phyloP scores from a whole-genome alignment of 2,329 filamentous ascomycete species.

The Lachnellula subtilissima region DNA sequence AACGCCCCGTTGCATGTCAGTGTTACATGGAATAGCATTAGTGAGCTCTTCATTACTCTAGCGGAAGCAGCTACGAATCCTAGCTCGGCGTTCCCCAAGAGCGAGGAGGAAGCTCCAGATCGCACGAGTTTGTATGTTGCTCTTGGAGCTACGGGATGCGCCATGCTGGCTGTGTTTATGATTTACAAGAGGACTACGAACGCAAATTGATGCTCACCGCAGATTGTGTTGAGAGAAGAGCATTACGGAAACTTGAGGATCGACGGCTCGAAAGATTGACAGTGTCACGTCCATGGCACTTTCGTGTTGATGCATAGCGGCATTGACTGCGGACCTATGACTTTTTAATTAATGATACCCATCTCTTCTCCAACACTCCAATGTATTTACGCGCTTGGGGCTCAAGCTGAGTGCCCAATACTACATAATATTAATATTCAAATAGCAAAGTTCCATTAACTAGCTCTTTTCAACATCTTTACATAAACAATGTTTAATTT shows the following conservation, averaged over 20 bases:
- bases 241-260: neutral
- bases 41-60: conserved; percentile 85
- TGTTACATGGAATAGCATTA: conserved; percentile 89
- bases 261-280: neutral
- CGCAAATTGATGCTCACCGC: conserved; percentile 18
- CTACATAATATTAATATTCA: neutral
- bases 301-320: neutral
- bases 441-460: neutral
- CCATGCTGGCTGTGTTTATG: conserved; percentile 58
- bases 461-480: neutral
- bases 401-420: neutral
- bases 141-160: conserved; percentile 66
- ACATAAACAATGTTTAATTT: neutral
- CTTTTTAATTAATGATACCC: conserved; percentile 27
- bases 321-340: neutral
- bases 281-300: neutral
- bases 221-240: conserved; percentile 1
- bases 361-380: conserved; percentile 16
- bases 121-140: conserved; percentile 82
- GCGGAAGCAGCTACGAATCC: conserved; percentile 91
- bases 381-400: neutral
- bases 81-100: conserved; percentile 81
- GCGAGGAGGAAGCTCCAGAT: conserved; percentile 79
- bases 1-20: conserved; percentile 89
- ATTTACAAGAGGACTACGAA: conserved; percentile 49